Evolutionary conservation across 805 yeast species (phyloP).

Genomic region (Sugiyamaella mastotermitis): DNA sequence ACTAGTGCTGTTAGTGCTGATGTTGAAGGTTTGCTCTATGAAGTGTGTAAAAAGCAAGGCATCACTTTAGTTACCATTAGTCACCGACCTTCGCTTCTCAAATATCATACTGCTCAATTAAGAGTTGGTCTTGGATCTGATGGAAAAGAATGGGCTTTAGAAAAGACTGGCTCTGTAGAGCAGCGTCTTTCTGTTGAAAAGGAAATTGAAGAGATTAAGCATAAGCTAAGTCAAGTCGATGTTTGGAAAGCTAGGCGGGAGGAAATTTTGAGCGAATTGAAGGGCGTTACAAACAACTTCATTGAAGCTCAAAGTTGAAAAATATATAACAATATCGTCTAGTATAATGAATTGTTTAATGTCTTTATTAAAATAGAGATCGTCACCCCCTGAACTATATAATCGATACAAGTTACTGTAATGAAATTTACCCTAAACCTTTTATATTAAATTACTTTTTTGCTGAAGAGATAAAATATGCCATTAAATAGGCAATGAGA

Average conservation of each 20-base stretch:
- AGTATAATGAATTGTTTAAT: too few species aligned
- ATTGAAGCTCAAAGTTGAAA: too few species aligned
- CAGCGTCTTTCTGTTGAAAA: conserved; percentile 64
- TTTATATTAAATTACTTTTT: too few species aligned
- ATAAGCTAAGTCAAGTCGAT: conserved; percentile 53
- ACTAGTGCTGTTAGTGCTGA: conserved; percentile 89
- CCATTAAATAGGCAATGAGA: too few species aligned
- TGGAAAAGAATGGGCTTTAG: conserved; percentile 47
- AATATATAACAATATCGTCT: too few species aligned
- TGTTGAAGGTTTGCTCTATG: conserved; percentile 82
- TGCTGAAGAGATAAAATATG: too few species aligned
- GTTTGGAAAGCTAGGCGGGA: conserved; percentile 54
- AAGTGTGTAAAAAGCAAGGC: conserved; percentile 57
- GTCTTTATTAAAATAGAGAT: too few species aligned
- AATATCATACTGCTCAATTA: conserved; percentile 73
- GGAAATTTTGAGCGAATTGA: conserved; percentile 39
- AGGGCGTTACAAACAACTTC: too few species aligned
- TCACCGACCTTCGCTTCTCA: conserved; percentile 76
- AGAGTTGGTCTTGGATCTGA: conserved; percentile 55
- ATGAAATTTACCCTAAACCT: too few species aligned
- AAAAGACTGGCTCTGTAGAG: conserved; percentile 58
- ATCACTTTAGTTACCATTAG: conserved; percentile 77
- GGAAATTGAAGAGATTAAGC: conserved; percentile 64
- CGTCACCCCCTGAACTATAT: too few species aligned
- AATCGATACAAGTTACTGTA: too few species aligned